Base-by-base conservation (phyloP, 176 grass and related monocot genomes). In the Carex scoparia region DNA sequence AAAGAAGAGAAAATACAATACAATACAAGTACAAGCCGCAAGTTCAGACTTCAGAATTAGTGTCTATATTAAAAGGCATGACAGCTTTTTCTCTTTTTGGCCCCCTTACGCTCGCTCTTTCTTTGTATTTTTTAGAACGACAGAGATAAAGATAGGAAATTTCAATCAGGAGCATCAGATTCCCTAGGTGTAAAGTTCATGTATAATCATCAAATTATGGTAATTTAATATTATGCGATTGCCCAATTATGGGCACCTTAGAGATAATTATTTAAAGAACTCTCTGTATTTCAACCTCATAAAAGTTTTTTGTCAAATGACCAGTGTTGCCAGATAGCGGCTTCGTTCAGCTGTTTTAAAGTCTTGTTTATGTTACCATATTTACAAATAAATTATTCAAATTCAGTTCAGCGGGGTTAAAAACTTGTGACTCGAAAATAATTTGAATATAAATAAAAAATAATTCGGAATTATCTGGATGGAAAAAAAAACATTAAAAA, bases 11-110 rank as follows among this genome's bases (percentile, higher is more conserved):
- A 70, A 30, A 70, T 3, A 70, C 2, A 48, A 55, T 32, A 55
- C 0, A 55, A 76, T 54, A 77, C 49, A 31, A 55, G 23, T 30
- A 55, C 44, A 77, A 55, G 11, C 49, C 48, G 44, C 73, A 55
- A 77, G 19, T 56, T 55, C 73, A 77, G 44, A 77, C 10, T 56
- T 55, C 73, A 77, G 44, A 77, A 77, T 51, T 49, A 56, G 48
- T 55, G 23, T 5, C 28, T 74, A 13, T 74, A 23, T 56, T 15
- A 55, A 77, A 77, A 77, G 49, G 27, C 46, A 77, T 53, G 73
- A 12, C 73, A 77, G 49, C 73, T 56, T 55, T 55, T 11, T 77
- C 11, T 56, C 73, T 32, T 77, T 77, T 56, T 56, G 38, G 16
- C 69, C 44, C 71, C 11, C 4, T 48, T 4, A 61, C 61, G 61